phyloP scores from a whole-genome alignment of 2,329 filamentous ascomycete genomes.

The Cryphonectria japonica region DNA sequence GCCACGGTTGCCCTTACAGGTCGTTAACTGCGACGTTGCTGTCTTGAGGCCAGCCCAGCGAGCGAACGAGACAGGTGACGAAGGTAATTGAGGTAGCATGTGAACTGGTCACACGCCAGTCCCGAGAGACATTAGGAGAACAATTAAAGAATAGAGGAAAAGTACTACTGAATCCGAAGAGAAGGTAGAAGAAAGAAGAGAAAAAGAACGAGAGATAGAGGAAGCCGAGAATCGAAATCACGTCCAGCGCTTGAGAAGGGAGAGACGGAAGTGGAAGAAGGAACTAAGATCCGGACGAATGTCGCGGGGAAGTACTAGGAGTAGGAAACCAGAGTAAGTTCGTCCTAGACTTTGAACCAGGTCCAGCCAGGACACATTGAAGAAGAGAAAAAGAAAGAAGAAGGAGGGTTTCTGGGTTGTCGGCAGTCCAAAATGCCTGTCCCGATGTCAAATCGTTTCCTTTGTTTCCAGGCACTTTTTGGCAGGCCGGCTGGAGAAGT shows the following conservation, averaged over 20 bases:
- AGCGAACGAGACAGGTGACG: not conserved
- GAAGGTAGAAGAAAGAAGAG: not conserved
- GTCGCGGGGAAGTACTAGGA: not conserved
- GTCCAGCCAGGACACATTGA: not conserved
- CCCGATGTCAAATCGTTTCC: not conserved
- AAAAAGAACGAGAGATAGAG: not conserved
- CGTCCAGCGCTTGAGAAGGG: slow-evolving; percentile 14
- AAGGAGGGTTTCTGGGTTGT: not conserved
- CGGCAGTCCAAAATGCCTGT: not conserved
- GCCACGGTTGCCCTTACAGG: not conserved
- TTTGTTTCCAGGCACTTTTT: not conserved
- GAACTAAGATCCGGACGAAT: not conserved
- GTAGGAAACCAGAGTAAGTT: not conserved
- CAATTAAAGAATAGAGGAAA: not conserved
- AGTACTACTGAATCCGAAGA: slow-evolving; percentile 4
- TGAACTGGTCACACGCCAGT: not conserved
- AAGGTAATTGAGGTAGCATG: not conserved
- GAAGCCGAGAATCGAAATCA: not conserved
- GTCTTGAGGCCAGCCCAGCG: not conserved
- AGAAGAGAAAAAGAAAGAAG: not conserved
- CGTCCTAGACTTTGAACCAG: not conserved
- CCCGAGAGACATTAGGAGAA: not conserved
- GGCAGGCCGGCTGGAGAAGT: not conserved
- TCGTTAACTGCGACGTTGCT: not conserved
- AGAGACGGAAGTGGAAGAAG: not conserved